Percentiles rank a stretch among this genome's conserved stretches.
These are phyloP conservation scores for Dipteronia dyeriana DNA, from an alignment of 345 rosid genomes.

Conservation along the genomic window DNA sequence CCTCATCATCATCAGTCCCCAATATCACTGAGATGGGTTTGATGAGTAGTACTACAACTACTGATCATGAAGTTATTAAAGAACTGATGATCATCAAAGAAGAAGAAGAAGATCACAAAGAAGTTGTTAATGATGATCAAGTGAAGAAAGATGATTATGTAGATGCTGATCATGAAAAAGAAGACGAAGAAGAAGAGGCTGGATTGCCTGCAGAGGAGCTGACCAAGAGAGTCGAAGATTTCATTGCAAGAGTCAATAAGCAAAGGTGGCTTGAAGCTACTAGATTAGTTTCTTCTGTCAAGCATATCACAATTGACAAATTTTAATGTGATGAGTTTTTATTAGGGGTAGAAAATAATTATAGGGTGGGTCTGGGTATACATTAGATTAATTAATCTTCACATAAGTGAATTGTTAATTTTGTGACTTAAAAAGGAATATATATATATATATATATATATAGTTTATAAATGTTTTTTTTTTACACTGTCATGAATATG, in stretches of 20 bases:
- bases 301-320: too few relatives aligned
- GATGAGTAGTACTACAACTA: neutral
- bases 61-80: conserved; percentile 7
- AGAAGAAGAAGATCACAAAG: neutral
- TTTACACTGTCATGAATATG: too few relatives aligned
- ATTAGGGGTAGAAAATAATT: too few relatives aligned
- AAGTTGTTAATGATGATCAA: neutral
- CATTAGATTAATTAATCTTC: too few relatives aligned
- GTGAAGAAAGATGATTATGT: neutral
- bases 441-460: too few relatives aligned
- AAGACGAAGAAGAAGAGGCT: conserved; percentile 28
- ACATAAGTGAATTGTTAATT: too few relatives aligned
- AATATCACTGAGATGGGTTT: neutral
- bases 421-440: too few relatives aligned
- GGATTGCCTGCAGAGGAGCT: conserved; percentile 48
- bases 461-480: too few relatives aligned
- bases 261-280: conserved; percentile 57
- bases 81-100: neutral
- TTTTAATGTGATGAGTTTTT: too few relatives aligned
- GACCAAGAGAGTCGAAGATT: conserved; percentile 56
- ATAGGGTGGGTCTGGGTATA: too few relatives aligned
- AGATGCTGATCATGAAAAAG: neutral
- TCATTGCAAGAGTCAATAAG: conserved; percentile 64
- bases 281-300: neutral
- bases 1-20: too few relatives aligned